Evolutionary conservation across 768 basidiomycete species (phyloP), one percentile per base, ranked within the genome.

Genomic region (Kockovaella imperatae): DNA sequence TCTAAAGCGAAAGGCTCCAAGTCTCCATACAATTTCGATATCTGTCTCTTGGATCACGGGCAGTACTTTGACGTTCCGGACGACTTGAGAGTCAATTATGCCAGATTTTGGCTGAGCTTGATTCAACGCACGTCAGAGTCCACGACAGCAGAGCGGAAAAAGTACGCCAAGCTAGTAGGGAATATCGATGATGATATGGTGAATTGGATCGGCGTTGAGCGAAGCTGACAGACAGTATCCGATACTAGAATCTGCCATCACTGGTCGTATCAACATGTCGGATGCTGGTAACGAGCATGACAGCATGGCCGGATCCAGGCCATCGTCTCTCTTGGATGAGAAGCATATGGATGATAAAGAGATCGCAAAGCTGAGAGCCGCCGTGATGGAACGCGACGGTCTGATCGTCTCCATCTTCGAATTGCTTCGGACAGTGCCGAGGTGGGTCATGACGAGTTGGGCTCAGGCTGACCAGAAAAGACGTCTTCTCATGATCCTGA

Each of bases 1-100:
- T 81, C 84, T 1, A 79, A 83, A 5, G 77, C 78, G 5, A 55
- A 63, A 14, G 56, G 52, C 3, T 84, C 87, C 1, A 77, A 74
- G 49, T 88, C 87, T 7, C 86, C 87, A 0, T 86, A 86, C 73
- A 96, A 96, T 67, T 97, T 97, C 59, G 95, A 99, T 65, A 85
- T 96, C 42, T 90, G 87, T 21, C 77, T 97, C 1, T 75, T 99
- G 52, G 95, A 99, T 64, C 91, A 96, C 57, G 93, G 76, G 4
- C 62, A 74, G 46, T 62, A 96, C 70, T 96, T 96, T 57, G 90
- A 95, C 64, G 75, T 99, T 3, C 83, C 87, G 47, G 73, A 80
- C 17, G 76, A 82, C 34, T 74, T 97, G 4, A 81, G 91, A 20
- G 83, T 75, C 81, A 83, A 74, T 77, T 97, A 77, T 54, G 75